A percentile compares a stretch with the other conserved stretches of the same genome.
Conservation (phyloP, 2,329 filamentous ascomycete genomes). For the Trichoderma semiorbis region DNA sequence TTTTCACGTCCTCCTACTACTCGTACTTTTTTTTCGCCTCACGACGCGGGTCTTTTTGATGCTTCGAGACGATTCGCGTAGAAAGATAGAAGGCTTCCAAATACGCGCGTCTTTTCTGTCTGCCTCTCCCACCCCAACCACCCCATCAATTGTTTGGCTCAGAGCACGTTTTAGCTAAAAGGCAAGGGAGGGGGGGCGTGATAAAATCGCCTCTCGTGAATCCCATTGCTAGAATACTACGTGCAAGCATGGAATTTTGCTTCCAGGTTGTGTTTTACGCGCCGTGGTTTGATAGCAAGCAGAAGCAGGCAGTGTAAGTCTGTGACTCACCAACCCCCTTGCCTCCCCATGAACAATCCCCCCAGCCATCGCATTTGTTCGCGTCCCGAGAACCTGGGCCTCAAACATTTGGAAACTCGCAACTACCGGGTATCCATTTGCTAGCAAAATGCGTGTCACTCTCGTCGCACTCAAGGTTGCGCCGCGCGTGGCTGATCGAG, state of each 20-base stretch:
- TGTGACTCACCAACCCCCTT: neutral
- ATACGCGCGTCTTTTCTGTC: neutral
- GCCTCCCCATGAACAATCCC: neutral
- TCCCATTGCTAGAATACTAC: neutral
- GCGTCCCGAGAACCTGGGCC: neutral
- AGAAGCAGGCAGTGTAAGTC: neutral
- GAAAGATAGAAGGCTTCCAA: neutral
- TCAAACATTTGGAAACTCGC: neutral
- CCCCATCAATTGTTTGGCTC: neutral
- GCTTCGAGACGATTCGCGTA: neutral
- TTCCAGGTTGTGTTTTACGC: neutral
- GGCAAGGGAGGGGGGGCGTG: neutral
- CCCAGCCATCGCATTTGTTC: neutral
- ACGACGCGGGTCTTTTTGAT: neutral
- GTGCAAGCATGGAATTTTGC: neutral
- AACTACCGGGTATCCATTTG: neutral
- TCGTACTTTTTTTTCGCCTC: conserved; percentile 1
- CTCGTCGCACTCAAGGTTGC: neutral
- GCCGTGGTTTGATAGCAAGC: neutral
- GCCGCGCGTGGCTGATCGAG: neutral
- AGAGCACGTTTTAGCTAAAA: neutral
- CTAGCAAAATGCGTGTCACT: neutral
- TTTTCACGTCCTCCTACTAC: neutral
- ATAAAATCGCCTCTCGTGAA: neutral
- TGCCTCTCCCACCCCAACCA: neutral